phyloP scores from a whole-genome alignment of 23 red algal genomes.

The Gracilaria gracilis region DNA sequence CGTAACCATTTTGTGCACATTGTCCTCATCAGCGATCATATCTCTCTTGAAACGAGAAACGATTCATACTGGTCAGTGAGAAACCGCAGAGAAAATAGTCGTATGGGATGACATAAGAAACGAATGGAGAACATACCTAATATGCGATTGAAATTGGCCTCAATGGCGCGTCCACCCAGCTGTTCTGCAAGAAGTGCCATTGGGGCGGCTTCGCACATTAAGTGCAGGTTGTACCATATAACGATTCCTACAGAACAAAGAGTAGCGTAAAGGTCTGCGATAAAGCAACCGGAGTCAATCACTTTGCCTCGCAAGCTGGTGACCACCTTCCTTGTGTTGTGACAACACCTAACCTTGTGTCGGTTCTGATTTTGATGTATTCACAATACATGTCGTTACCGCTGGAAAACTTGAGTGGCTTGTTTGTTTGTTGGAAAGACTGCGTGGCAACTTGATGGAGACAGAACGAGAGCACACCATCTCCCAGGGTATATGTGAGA shows the following conservation, averaged over 20 bases:
- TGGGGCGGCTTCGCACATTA: no score
- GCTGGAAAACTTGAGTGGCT: conserved; percentile 23
- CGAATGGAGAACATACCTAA: no score
- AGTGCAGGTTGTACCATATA: no score
- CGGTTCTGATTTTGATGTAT: neutral
- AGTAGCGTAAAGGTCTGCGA: conserved; percentile 71
- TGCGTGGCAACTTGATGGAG: conserved; percentile 91
- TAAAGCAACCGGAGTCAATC: conserved; percentile 61
- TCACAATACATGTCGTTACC: conserved; percentile 18
- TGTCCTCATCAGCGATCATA: no score
- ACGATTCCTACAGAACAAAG: conserved; percentile 63
- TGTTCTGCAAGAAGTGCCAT: no score
- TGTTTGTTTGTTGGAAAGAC: conserved; percentile 74
- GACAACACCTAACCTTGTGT: conserved; percentile 13
- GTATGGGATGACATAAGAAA: no score
- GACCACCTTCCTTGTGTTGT: neutral
- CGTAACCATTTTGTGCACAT: no score
- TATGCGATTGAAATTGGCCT: no score
- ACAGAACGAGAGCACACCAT: conserved; percentile 79
- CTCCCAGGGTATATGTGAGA: conserved; percentile 71
- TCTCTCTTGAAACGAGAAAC: no score
- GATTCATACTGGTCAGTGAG: no score
- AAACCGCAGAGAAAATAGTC: no score
- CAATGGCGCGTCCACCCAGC: no score
- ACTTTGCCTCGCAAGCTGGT: neutral